phyloP scores from a whole-genome alignment of 768 basidiomycete species.

The Cystofilobasidium ferigula region DNA sequence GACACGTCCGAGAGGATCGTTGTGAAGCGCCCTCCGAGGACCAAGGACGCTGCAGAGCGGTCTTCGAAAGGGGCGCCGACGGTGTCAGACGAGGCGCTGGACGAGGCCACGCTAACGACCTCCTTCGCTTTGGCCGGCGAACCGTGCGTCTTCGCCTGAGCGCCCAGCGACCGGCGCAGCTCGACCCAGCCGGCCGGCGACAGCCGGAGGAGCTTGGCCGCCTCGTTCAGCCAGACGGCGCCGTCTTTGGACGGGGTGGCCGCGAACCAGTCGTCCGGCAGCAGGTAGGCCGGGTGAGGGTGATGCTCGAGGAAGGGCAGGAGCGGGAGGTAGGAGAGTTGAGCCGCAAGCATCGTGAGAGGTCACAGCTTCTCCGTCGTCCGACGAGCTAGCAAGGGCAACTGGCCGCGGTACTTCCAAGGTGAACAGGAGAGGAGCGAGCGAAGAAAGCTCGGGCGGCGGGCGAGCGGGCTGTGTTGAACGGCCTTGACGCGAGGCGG shows the following conservation, averaged over 20 bases:
- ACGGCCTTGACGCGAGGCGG: no score
- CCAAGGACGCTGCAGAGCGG: neutral
- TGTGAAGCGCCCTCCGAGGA: neutral
- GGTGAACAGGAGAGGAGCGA: no score
- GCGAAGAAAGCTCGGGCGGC: no score
- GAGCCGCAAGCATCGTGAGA: neutral
- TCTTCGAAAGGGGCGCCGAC: neutral
- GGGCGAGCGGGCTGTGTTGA: no score
- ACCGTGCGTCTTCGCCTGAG: neutral
- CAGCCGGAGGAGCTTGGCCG: neutral
- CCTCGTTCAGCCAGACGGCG: constrained; percentile 1
- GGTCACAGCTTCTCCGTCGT: neutral
- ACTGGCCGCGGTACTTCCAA: no score
- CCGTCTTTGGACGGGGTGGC: neutral
- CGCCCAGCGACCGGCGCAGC: neutral
- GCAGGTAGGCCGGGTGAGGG: neutral
- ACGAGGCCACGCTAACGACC: no score
- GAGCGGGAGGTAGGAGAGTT: neutral
- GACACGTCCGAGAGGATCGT: neutral
- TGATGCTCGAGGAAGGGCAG: constrained; percentile 2
- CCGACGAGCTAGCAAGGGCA: no score
- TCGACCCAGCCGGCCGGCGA: neutral
- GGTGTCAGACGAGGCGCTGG: neutral
- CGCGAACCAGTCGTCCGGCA: constrained; percentile 1
- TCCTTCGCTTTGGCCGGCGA: neutral